Conservation (phyloP, 441 rosid species). For the Sinapis alba region DNA sequence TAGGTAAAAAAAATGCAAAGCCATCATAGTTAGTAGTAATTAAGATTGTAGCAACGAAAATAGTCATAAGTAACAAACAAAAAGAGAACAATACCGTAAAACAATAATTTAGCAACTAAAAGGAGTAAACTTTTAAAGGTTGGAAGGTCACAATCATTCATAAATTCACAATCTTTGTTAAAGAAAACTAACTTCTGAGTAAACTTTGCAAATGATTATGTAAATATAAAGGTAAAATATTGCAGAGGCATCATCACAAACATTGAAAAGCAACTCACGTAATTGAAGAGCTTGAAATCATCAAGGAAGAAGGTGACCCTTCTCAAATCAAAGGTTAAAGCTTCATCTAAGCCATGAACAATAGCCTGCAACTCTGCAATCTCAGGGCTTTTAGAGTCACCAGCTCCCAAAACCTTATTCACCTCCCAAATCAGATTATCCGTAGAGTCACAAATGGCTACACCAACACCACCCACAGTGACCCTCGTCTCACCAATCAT, state of each 20-base stretch:
- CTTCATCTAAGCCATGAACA: slow-evolving; percentile 71
- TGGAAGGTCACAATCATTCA: neutral
- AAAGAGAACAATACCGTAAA: neutral
- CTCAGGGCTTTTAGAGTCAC: slow-evolving; percentile 42
- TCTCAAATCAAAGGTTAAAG: slow-evolving; percentile 56
- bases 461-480: slow-evolving; percentile 61
- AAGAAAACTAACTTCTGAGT: neutral
- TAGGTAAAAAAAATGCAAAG: neutral
- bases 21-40: neutral
- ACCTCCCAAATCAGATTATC: slow-evolving; percentile 61
- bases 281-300: slow-evolving; percentile 56
- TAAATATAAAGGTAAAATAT: neutral
- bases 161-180: neutral
- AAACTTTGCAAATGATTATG: slow-evolving; percentile 37
- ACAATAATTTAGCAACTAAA: slow-evolving; percentile 11
- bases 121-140: neutral
- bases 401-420: slow-evolving; percentile 41
- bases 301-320: slow-evolving; percentile 48
- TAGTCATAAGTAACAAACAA: neutral
- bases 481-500: slow-evolving; percentile 31
- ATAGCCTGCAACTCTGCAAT: slow-evolving; percentile 57
- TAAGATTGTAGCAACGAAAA: neutral
- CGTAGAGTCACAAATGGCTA: slow-evolving; percentile 62
- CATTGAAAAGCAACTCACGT: slow-evolving; percentile 40
- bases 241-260: neutral